Base-by-base conservation (phyloP, 1,284 basidiomycete genomes). In the Anthracocystis walkeri region DNA sequence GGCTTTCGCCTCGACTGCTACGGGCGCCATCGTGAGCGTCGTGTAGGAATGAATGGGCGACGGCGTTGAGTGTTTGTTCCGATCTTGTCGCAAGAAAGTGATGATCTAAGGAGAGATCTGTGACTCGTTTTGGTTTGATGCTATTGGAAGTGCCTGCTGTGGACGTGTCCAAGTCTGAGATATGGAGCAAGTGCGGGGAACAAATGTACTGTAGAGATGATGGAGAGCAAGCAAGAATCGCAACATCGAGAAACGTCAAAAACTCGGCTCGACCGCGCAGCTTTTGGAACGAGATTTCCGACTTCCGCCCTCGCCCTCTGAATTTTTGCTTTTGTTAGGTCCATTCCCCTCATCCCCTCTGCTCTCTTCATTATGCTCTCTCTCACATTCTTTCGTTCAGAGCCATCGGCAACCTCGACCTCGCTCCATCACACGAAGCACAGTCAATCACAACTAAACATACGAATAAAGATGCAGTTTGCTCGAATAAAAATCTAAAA, bases 11-110 rank as follows among this genome's bases (percentile, higher is more conserved):
- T 52, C 65, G 16, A 57, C 57, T 16, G 59, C 65, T 29, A 57
- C 57, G 14, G 61, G 58, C 10, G 67, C 35, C 67, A 70, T 70
- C 14, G 42, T 46, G 50, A 7, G 33, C 7, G 18, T 7, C 16
- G 48, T 48, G 49, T 16, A 2, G 33, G 12, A 12, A 10, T 42
- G 18, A 42, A 20, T 25, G 21, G 21, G 44, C 21, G 12, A 16
- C 5, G 44, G 44, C n/a, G 33, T n/a, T 38, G 50, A 23, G 20
- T 16, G 44, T 14, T 46, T 42, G 16, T 18, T 11, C 18, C 20
- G 12, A 7, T 27, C 7, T 14, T 23, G 12, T n/a, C 2, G 8
- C 41, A n/a, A 42, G 18, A n/a, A 1, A n/a, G n/a, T 20, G 44
- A 16, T 16, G 35, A 10, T 16, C 6, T 4, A 25, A 14, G 21